A percentile compares a stretch with the other conserved stretches of the same genome.
phyloP scores from a whole-genome alignment of 2,329 filamentous ascomycete genomes.

The Neopestalotiopsis sp. region DNA sequence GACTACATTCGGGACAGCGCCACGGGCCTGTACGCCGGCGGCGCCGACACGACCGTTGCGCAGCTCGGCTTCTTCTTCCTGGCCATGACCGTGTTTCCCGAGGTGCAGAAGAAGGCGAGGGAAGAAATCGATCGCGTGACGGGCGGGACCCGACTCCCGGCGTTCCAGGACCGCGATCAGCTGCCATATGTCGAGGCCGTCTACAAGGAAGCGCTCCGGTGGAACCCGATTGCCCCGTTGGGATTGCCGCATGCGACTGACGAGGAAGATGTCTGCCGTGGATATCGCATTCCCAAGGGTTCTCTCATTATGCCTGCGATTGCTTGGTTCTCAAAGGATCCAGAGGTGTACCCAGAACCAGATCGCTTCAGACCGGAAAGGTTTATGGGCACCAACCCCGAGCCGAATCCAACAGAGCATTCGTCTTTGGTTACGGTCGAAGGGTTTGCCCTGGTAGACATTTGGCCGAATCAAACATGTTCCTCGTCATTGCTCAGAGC shows the following conservation, averaged over 20 bases:
- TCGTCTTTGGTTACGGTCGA: constrained; percentile 24
- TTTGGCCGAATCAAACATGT: constrained; percentile 23
- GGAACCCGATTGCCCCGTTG: constrained; percentile 33
- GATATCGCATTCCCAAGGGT: constrained; percentile 24
- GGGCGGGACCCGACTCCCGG: constrained; percentile 33
- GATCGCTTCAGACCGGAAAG: constrained; percentile 23
- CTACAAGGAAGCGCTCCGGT: constrained; percentile 31
- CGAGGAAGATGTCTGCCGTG: constrained; percentile 24
- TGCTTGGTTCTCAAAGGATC: constrained; percentile 17
- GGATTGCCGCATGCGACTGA: constrained; percentile 40
- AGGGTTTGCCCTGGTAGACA: constrained; percentile 21
- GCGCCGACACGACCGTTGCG: constrained; percentile 43
- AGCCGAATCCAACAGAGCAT: constrained; percentile 17
- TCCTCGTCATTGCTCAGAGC: constrained; percentile 35
- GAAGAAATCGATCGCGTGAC: constrained; percentile 35
- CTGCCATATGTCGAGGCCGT: constrained; percentile 34
- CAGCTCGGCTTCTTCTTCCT: constrained; percentile 49
- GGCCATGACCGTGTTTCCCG: constrained; percentile 51
- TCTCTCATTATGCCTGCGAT: constrained; percentile 3
- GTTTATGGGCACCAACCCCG: constrained; percentile 21
- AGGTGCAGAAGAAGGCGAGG: constrained; percentile 42
- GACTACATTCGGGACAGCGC: constrained; percentile 25
- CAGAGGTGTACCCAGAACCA: constrained; percentile 19
- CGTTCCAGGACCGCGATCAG: constrained; percentile 26
- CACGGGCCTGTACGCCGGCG: constrained; percentile 27